Evolutionary conservation across 2,329 filamentous ascomycete species (phyloP).

Genomic region (Nigrospora sphaerica): DNA sequence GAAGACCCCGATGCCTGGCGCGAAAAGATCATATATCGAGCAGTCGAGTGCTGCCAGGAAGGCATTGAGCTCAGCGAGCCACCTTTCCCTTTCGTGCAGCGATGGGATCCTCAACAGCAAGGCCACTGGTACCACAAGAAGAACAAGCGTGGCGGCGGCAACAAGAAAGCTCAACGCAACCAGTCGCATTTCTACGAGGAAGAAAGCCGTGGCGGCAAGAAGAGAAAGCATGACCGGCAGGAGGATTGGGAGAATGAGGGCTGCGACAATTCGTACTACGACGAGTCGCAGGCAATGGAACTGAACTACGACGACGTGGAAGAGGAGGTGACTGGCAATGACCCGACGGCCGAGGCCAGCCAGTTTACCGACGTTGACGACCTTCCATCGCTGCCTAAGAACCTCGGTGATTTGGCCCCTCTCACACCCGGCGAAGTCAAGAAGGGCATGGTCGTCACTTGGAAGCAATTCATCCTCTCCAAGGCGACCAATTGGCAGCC

Average conservation of each 20-base stretch:
- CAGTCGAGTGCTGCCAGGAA: conserved; percentile 78
- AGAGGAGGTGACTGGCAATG: conserved; percentile 19
- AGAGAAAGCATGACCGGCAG: conserved; percentile 39
- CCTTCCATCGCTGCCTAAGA: conserved; percentile 53
- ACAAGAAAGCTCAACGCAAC: conserved; percentile 39
- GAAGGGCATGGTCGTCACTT: conserved; percentile 59
- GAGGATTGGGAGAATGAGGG: conserved; percentile 19
- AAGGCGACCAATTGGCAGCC: conserved; percentile 61
- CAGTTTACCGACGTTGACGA: conserved; percentile 49
- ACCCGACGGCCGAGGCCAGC: conserved; percentile 27
- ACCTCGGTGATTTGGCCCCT: conserved; percentile 44
- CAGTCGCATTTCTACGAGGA: conserved; percentile 33
- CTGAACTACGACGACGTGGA: conserved; percentile 33
- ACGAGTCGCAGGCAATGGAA: conserved; percentile 13
- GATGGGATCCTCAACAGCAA: conserved; percentile 77
- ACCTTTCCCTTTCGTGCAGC: conserved; percentile 83
- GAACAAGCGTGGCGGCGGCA: conserved; percentile 33
- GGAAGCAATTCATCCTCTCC: conserved; percentile 57
- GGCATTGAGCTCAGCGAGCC: conserved; percentile 64
- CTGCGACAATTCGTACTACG: conserved; percentile 30
- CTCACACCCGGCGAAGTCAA: conserved; percentile 41
- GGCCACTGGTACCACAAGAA: conserved; percentile 29
- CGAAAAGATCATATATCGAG: conserved; percentile 64
- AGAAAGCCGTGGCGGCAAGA: conserved; percentile 30
- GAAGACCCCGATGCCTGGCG: conserved; percentile 62